Conservation (phyloP, 2,329 filamentous ascomycete genomes). For the Fusarium nygamai region DNA sequence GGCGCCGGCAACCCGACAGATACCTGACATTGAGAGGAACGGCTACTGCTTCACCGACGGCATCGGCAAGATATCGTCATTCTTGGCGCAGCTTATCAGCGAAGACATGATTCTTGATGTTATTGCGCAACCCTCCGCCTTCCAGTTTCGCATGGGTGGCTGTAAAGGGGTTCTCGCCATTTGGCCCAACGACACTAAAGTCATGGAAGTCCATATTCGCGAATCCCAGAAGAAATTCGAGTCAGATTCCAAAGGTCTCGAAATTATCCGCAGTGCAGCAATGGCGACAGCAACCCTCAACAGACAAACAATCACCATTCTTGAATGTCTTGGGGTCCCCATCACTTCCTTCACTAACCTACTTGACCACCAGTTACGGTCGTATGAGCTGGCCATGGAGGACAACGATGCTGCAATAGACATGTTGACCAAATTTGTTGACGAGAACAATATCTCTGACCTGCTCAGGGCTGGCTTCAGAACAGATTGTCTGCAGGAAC, state of each 20-base stretch:
- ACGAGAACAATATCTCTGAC: conserved; percentile 85
- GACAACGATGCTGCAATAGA: conserved; percentile 71
- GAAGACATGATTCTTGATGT: conserved; percentile 72
- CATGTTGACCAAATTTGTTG: conserved; percentile 79
- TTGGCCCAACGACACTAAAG: conserved; percentile 74
- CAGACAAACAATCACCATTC: conserved; percentile 86
- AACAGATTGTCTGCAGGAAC: conserved; percentile 67
- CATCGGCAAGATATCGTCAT: conserved; percentile 88
- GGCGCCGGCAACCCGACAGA: conserved; percentile 66
- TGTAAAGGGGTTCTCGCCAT: conserved; percentile 89
- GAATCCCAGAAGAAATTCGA: conserved; percentile 90
- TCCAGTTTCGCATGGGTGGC: conserved; percentile 91
- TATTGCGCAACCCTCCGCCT: conserved; percentile 76
- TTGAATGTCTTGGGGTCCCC: conserved; percentile 79
- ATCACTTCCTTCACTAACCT: conserved; percentile 74
- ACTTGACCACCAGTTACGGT: conserved; percentile 72
- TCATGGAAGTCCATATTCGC: conserved; percentile 78
- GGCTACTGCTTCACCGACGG: conserved; percentile 87
- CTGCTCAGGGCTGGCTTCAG: conserved; percentile 87
- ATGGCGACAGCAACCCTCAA: conserved; percentile 85
- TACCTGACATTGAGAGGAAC: conserved; percentile 76
- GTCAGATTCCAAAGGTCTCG: conserved; percentile 75
- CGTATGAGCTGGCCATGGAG: conserved; percentile 76
- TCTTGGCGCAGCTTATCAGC: conserved; percentile 78
- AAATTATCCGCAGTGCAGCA: conserved; percentile 84